phyloP scores from a whole-genome alignment of 768 basidiomycete species.

The Mrakia gelida region DNA sequence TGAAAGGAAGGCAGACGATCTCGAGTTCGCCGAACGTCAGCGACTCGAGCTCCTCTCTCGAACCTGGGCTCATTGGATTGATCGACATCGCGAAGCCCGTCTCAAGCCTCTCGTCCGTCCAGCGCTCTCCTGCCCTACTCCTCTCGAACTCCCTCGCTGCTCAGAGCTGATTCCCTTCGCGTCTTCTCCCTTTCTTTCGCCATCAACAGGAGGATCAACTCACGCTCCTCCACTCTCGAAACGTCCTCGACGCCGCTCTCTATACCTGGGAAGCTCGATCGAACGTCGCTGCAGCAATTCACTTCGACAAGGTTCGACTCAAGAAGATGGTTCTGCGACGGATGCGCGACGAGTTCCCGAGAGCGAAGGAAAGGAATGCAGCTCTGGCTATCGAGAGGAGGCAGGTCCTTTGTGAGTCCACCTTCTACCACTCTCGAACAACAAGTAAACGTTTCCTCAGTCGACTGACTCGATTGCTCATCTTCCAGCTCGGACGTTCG shows the following conservation, averaged over 20 bases:
- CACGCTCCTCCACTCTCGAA: conserved; percentile 4
- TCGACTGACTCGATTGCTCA: neutral
- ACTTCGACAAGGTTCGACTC: conserved; percentile 60
- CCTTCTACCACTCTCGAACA: too few species aligned
- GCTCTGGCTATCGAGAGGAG: conserved; percentile 61
- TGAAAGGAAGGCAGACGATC: conserved; percentile 59
- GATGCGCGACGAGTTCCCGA: conserved; percentile 69
- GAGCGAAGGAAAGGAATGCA: conserved; percentile 59
- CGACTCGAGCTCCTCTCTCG: conserved; percentile 52
- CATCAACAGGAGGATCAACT: conserved; percentile 28
- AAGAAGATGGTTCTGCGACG: conserved; percentile 61
- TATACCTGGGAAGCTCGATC: conserved; percentile 28
- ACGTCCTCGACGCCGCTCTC: conserved; percentile 26
- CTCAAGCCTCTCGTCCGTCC: neutral
- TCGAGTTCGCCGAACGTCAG: conserved; percentile 61
- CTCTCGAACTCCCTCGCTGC: conserved; percentile 8
- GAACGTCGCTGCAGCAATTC: conserved; percentile 61
- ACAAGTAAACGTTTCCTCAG: too few species aligned
- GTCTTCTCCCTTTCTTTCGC: neutral
- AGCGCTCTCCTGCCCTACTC: neutral
- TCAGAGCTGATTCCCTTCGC: neutral
- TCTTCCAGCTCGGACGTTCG: conserved; percentile 53
- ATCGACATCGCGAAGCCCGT: conserved; percentile 49
- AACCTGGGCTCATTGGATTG: conserved; percentile 77
- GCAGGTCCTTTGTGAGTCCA: conserved; percentile 57